Conservation (phyloP, 176 grass and related monocot species). For the Eleusine indica region DNA sequence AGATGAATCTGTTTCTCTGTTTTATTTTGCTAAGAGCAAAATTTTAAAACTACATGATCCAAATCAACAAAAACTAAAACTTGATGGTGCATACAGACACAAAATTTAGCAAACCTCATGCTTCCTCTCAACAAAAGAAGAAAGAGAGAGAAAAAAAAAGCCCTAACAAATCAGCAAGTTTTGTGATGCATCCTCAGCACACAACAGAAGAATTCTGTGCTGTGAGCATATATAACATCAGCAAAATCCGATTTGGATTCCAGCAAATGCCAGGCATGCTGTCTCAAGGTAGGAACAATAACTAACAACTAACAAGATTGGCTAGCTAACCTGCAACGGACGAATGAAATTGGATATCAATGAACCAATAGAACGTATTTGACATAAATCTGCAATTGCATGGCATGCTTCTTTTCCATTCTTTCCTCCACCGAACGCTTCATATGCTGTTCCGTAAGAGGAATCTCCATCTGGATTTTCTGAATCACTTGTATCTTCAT, state of each 20-base stretch:
- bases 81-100: background rate
- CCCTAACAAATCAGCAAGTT: background rate
- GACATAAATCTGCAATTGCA: conserved; percentile 87
- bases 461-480: conserved; percentile 42
- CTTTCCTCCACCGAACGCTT: conserved; percentile 78
- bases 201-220: background rate
- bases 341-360: conserved; percentile 91
- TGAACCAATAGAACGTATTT: conserved; percentile 76
- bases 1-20: no score
- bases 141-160: background rate
- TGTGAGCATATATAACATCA: conserved; percentile 10
- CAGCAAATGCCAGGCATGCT: background rate
- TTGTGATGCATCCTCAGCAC: conserved; percentile 5
- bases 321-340: conserved; percentile 71
- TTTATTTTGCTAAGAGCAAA: no score
- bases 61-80: conserved; percentile 25
- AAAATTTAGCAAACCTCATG: conserved; percentile 22
- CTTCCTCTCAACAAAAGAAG: background rate
- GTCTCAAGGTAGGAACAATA: background rate
- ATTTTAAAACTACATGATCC: background rate
- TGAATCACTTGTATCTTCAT: conserved; percentile 35
- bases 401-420: conserved; percentile 79
- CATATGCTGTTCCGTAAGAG: conserved; percentile 75
- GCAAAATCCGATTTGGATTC: conserved; percentile 27
- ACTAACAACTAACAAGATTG: conserved; percentile 22